These are phyloP conservation scores for Leavenworthia alabamica DNA, from an alignment of 345 rosid species.

Conservation along the genomic window DNA sequence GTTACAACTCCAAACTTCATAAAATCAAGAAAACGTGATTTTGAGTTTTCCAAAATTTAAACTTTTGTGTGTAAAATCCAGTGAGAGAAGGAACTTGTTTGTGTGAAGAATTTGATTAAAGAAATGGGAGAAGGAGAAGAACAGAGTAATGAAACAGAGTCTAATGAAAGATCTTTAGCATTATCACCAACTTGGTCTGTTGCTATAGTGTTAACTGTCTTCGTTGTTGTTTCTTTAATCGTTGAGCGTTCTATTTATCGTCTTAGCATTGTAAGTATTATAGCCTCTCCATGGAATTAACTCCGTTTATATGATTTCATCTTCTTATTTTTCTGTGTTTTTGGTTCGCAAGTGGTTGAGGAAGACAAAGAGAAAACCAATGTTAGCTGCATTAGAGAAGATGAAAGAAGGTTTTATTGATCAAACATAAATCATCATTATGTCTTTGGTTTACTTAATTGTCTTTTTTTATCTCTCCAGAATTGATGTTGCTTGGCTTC, in stretches of 20 bases:
- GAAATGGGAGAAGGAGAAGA: constrained; percentile 32
- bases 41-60: not conserved
- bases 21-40: not conserved
- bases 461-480: constrained; percentile 24
- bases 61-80: not conserved
- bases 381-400: constrained; percentile 81
- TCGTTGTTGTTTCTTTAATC: constrained; percentile 71
- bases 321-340: not conserved
- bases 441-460: not conserved
- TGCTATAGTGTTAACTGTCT: constrained; percentile 81
- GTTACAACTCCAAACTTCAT: not conserved
- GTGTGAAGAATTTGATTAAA: not conserved
- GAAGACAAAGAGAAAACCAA: constrained; percentile 69
- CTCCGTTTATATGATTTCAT: not conserved
- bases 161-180: constrained; percentile 64
- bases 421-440: not conserved
- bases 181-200: constrained; percentile 95
- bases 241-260: constrained; percentile 85
- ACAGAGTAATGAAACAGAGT: constrained; percentile 1
- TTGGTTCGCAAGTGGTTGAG: constrained; percentile 69
- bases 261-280: constrained; percentile 60
- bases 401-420: constrained; percentile 75
- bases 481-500: constrained; percentile 97
- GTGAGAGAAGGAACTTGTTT: not conserved
- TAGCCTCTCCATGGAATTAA: not conserved